Base-by-base conservation (phyloP, 2,329 filamentous ascomycete genomes). In the Verticillium longisporum region DNA sequence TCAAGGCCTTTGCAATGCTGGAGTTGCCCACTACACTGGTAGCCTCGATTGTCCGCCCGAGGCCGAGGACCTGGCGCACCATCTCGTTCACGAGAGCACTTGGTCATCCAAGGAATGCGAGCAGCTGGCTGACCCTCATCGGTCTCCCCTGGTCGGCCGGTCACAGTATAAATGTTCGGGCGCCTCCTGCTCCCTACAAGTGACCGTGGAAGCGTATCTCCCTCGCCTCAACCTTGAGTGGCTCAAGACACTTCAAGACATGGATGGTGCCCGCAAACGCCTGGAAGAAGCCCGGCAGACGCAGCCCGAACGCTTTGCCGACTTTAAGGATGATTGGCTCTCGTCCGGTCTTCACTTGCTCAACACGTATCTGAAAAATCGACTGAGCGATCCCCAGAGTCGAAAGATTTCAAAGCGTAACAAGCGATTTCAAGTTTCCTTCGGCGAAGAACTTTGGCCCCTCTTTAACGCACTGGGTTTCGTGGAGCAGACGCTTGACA, bases 401-500 rank as follows among this genome's bases (percentile, higher is more conserved):
- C 72, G 79, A 55, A 80, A 73, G 57, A 84, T 86, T 38, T 82
- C 82, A 2, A 81, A 80, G 59, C 73, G 83, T 1, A 86, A 86
- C 65, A 85, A 85, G 68, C 77, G 80, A 14, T 86, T 85, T 60
- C 72, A 73, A 32, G 78, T 84, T 1, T 74, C 83, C 6, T 85
- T 86, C 61, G 80, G 82, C 0, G 74, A 75, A 4, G 77, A 79
- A 4, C 81, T 81, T 58, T 78, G 80, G 55, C 68, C 71, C 26
- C 74, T 86, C 13, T 82, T 85, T 65, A 72, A 71, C 14, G 75
- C 75, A 13, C 71, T 86, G 4, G 81, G 79, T 11, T 85, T 84
- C 55, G 65, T 70, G 2, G 79, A 83, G 66, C 68, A 72, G 2
- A 60, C 70, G 1, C 66, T 76, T 5, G 70, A 75, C 1, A 71